A percentile compares a stretch with the other conserved stretches of the same genome.
These are phyloP conservation scores for Butyriboletus appendiculatus DNA, from an alignment of 1,284 basidiomycete genomes.

Conservation along the genomic window DNA sequence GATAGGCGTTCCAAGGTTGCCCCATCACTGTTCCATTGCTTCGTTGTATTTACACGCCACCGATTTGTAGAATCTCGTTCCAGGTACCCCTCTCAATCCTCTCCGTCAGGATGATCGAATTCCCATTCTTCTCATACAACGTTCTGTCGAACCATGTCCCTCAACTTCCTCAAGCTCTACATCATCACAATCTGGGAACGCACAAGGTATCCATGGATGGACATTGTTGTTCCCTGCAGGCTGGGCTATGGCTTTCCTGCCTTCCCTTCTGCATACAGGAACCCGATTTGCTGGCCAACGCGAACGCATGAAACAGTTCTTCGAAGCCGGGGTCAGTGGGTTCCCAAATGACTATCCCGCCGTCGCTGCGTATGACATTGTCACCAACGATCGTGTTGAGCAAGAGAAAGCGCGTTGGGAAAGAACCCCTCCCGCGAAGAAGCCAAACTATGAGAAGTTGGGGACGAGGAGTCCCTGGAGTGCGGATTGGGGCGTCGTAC, in stretches of 20 bases:
- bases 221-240: constrained; percentile 81
- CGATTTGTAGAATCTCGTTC: constrained; percentile 61
- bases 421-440: constrained; percentile 82
- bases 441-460: constrained; percentile 68
- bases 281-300: constrained; percentile 81
- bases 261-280: constrained; percentile 77
- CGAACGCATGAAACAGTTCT: constrained; percentile 73
- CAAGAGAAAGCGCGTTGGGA: constrained; percentile 69
- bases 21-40: not conserved
- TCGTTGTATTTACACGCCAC: constrained; percentile 1
- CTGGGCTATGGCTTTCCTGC: constrained; percentile 87
- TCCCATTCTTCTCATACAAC: constrained; percentile 80
- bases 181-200: constrained; percentile 23
- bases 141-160: constrained; percentile 53
- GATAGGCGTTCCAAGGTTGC: constrained; percentile 70
- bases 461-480: constrained; percentile 72
- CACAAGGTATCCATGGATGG: constrained; percentile 73
- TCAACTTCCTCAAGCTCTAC: constrained; percentile 27
- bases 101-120: constrained; percentile 76
- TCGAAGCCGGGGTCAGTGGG: constrained; percentile 71
- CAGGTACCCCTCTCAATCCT: constrained; percentile 70
- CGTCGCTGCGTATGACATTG: constrained; percentile 52
- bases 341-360: constrained; percentile 85
- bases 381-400: constrained; percentile 47
- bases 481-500: constrained; percentile 69